These are phyloP conservation scores for Diatrype stigma DNA, from an alignment of 2,329 filamentous ascomycete genomes.

Conservation along the genomic window DNA sequence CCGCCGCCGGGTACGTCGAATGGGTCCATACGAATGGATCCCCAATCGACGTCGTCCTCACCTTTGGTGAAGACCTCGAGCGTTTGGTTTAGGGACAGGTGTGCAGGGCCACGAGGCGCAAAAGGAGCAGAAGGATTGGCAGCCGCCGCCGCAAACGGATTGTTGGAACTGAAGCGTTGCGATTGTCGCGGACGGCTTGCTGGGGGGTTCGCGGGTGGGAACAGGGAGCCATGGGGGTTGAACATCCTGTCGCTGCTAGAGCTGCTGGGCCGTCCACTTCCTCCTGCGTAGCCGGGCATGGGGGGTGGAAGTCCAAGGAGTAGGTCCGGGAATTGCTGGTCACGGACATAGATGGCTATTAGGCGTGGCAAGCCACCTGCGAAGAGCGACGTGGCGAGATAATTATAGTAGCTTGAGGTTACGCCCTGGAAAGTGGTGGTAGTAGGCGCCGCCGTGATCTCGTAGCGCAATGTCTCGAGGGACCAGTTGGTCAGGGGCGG, in stretches of 20 bases:
- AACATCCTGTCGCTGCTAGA: slow-evolving; percentile 29
- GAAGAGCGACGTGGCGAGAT: slow-evolving; percentile 79
- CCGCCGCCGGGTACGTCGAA: slow-evolving; percentile 16
- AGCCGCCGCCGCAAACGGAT: slow-evolving; percentile 46
- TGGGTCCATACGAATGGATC: slow-evolving; percentile 47
- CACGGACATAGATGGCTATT: slow-evolving; percentile 76
- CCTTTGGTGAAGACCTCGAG: slow-evolving; percentile 59
- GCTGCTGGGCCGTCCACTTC: slow-evolving; percentile 30
- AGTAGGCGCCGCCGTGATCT: slow-evolving; percentile 63
- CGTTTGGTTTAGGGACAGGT: slow-evolving; percentile 41
- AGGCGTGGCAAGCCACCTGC: slow-evolving; percentile 70
- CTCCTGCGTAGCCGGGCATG: slow-evolving; percentile 37
- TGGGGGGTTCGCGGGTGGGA: slow-evolving; percentile 21
- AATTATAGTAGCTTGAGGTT: slow-evolving; percentile 70
- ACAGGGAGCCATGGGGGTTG: slow-evolving; percentile 16
- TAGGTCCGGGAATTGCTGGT: slow-evolving; percentile 76
- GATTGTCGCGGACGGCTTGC: slow-evolving; percentile 19
- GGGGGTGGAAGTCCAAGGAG: slow-evolving; percentile 69
- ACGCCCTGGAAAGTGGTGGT: slow-evolving; percentile 54
- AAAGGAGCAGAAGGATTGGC: slow-evolving; percentile 18
- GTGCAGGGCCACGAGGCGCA: slow-evolving; percentile 27
- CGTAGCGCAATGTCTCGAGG: slow-evolving; percentile 72
- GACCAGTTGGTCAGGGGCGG: slow-evolving; percentile 65
- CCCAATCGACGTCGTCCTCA: slow-evolving; percentile 56
- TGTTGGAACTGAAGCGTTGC: slow-evolving; percentile 56